These are phyloP conservation scores for Penicillium coprophilum DNA, from an alignment of 495 filamentous ascomycete genomes.

Conservation along the genomic window DNA sequence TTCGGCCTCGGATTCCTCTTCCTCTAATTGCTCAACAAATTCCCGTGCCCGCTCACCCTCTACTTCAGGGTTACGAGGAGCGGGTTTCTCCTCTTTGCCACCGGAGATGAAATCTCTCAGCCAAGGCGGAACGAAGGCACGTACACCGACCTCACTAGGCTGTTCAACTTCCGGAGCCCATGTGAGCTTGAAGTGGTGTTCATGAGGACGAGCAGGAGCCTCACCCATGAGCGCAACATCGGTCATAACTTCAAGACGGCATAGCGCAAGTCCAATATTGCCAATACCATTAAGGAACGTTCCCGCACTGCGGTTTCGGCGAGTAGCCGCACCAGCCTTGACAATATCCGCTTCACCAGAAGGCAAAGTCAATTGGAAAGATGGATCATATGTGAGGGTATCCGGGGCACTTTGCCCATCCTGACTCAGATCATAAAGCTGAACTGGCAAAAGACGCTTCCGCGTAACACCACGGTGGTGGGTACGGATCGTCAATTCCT, in stretches of 20 bases:
- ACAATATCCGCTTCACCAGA: constrained; percentile 44
- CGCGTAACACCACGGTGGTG: constrained; percentile 90
- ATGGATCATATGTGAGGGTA: constrained; percentile 52
- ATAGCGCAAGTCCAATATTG: constrained; percentile 85
- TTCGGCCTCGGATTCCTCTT: constrained; percentile 33
- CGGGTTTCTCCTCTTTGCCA: constrained; percentile 29
- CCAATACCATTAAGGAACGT: constrained; percentile 75
- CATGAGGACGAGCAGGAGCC: constrained; percentile 51
- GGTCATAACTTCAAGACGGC: constrained; percentile 87
- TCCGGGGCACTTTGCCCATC: constrained; percentile 36
- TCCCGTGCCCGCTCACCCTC: constrained; percentile 39
- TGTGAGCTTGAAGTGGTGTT: constrained; percentile 55
- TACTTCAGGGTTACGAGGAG: constrained; percentile 19
- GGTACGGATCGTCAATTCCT: constrained; percentile 93
- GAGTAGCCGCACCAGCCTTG: constrained; percentile 35
- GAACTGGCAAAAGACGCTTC: constrained; percentile 83
- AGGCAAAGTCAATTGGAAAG: constrained; percentile 31
- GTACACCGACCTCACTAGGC: constrained; percentile 59
- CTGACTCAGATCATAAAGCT: constrained; percentile 58
- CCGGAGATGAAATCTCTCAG: constrained; percentile 44
- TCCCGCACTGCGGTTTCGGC: constrained; percentile 67
- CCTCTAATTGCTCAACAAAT: constrained; percentile 42
- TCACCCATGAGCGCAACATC: constrained; percentile 65
- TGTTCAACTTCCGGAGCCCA: constrained; percentile 42
- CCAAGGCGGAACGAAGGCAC: constrained; percentile 89